These are phyloP conservation scores for Parafenestella ontariensis DNA, from an alignment of 2,329 filamentous ascomycete species.

Conservation along the genomic window DNA sequence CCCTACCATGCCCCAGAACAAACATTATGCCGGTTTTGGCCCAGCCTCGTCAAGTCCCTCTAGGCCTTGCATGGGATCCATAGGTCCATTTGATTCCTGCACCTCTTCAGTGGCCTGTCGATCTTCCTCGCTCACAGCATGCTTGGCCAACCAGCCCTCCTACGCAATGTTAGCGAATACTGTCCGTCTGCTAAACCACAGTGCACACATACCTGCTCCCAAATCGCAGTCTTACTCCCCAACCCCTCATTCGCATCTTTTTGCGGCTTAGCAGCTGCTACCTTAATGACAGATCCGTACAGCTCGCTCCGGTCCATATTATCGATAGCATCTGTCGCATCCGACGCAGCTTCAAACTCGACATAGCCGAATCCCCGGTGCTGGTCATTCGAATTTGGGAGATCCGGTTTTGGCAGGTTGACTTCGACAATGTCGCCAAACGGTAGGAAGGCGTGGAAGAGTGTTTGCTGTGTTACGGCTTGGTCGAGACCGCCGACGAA, in stretches of 20 bases:
- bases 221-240: conserved; percentile 91
- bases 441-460: conserved; percentile 92
- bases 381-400: conserved; percentile 75
- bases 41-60: conserved; percentile 94
- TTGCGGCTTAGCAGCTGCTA: conserved; percentile 88
- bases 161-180: conserved; percentile 49
- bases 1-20: neutral
- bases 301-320: conserved; percentile 99
- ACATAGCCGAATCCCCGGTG: conserved; percentile 97
- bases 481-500: conserved; percentile 90
- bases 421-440: conserved; percentile 96
- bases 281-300: conserved; percentile 90
- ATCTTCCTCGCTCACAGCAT: conserved; percentile 85
- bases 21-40: conserved; percentile 72
- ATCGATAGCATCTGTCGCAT: conserved; percentile 94
- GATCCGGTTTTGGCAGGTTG: conserved; percentile 85
- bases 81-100: conserved; percentile 61
- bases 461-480: conserved; percentile 73
- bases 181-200: neutral
- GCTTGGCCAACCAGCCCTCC: conserved; percentile 92
- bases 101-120: conserved; percentile 65
- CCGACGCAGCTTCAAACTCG: conserved; percentile 84
- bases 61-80: conserved; percentile 94
- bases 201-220: conserved; percentile 80
- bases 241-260: conserved; percentile 88